Percentiles rank a stretch among this genome's conserved stretches.
Evolutionary conservation across 768 basidiomycete species (phyloP).

Genomic region (Wakefieldia striispora): DNA sequence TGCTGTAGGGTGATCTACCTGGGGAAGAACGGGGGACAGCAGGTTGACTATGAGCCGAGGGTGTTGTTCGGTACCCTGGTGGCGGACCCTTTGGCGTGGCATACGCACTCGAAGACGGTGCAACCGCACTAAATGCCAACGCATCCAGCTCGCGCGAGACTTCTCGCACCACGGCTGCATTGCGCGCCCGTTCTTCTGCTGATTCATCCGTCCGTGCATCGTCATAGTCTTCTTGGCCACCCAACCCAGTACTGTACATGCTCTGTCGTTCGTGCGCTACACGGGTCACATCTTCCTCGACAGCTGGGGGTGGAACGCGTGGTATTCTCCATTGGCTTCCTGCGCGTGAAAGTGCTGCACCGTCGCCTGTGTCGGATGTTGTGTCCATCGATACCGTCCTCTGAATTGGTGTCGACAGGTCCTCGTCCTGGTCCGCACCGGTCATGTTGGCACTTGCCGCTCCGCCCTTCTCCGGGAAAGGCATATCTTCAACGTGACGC

Average conservation of each 20-base stretch:
- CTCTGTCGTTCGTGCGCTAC: slow-evolving; percentile 7
- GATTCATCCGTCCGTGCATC: slow-evolving; percentile 23
- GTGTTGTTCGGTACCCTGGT: slow-evolving; percentile 4
- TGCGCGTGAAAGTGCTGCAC: slow-evolving; percentile 10
- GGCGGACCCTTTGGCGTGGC: slow-evolving; percentile 15
- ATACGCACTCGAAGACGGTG: slow-evolving; percentile 14
- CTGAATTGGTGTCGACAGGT: slow-evolving; percentile 2
- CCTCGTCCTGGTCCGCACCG: background rate
- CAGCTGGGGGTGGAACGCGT: slow-evolving; percentile 39
- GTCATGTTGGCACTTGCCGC: slow-evolving; percentile 4
- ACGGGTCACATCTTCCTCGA: slow-evolving; percentile 25
- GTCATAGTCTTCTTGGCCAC: slow-evolving; percentile 24
- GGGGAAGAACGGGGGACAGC: background rate
- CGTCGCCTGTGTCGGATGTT: background rate
- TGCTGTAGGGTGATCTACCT: slow-evolving; percentile 13
- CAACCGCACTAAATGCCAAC: slow-evolving; percentile 40
- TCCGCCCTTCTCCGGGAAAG: slow-evolving; percentile 9
- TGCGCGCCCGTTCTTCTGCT: slow-evolving; percentile 53
- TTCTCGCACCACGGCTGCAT: slow-evolving; percentile 68
- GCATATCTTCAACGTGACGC: slow-evolving; percentile 11
- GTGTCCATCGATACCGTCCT: slow-evolving; percentile 9
- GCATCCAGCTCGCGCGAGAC: slow-evolving; percentile 64
- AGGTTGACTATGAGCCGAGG: slow-evolving; percentile 2
- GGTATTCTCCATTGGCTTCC: slow-evolving; percentile 28
- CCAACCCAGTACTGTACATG: background rate